Evolutionary conservation across 108 stramenopile species (phyloP), one percentile per base, ranked within the genome.

Genomic region (Aurantiochytrium sp.): DNA sequence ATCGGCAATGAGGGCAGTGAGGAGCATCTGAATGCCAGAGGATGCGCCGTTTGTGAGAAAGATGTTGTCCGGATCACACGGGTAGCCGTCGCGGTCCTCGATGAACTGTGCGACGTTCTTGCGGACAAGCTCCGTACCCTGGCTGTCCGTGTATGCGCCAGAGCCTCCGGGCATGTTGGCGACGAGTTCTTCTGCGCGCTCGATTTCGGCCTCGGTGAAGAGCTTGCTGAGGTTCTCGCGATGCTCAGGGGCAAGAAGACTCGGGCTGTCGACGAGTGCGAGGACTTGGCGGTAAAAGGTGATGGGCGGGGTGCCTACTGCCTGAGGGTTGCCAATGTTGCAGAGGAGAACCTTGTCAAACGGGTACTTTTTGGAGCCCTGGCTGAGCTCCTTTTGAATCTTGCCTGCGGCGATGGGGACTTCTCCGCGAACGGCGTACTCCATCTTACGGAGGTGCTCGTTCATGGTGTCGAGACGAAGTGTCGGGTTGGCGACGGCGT

Each of bases 251-350:
- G 45, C 49, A 45, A 83, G 76, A 18, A 83, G 51, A 35, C 95
- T 92, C 2, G 97, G 96, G 88, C 95, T 92, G 91, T 96, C 95
- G 69, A 97, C 96, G 49, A 97, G 94, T 4, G 96, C 93, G 21
- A 97, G 76, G 0, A 97, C 96, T 89, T 97, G 94, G 1, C 97
- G 93, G 89, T 92, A 94, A 73, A 95, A 98, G 8, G 94, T 92
- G 60, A 97, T 92, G 16, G 97, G 96, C 60, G 92, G 83, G 89
- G 97, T 96, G 29, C 95, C 94, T 43, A 97, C 95, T 5, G 96
- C 93, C 88, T 98, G 97, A 29, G 97, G 97, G 94, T 98, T 98
- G 10, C 97, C 97, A 58, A 97, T 96, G 91, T 98, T 98, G 90
- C 97, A 98, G 90, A 96, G 96, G 58, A 98, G 91, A 90, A 98